Base-by-base conservation (phyloP, 768 basidiomycete species). In the Serpula lacrymans region DNA sequence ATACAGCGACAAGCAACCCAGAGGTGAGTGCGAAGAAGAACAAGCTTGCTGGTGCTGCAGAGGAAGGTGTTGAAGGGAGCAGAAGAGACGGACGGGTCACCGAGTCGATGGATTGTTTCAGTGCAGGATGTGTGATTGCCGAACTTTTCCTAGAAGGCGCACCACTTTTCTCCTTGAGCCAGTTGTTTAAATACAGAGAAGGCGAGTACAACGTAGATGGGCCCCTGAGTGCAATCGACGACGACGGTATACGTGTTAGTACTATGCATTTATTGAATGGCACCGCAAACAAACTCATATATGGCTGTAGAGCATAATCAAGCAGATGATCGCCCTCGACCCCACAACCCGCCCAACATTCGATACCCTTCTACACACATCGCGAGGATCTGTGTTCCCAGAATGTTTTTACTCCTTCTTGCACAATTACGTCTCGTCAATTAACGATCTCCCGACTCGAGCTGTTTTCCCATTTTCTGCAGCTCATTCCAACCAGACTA, bases 91-190 rank as follows among this genome's bases (percentile, higher is more conserved):
- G 82, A 2, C 82, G 74, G 50, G 84, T 97, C 18, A 94, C 92
- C 1, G 92, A 99, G 63, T 76, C 87, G 3, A 99, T 99, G 96
- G 96, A 99, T 59, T 87, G 93, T 37, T 99, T 98, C 55, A 91
- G 92, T 48, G 77, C 78, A 1, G 96, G 96, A 17, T 97, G 95
- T 58, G 93, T 97, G 11, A 78, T 98, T 25, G 91, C 93, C 1
- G 96, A 99, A 62, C 72, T 99, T 47, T 98, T 96, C 68, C 70
- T 93, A 44, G 96, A 99, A 57, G 96, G 96, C 2, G 83, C 88
- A 0, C 88, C 88, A 3, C 71, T 96, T 38, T 98, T 98, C 68
- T 91, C 88, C 1, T 73, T 99, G 35, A 92, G 90, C 58, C 94
- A 97, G 56, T 67, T 99, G 41, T 97, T 89, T 75, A 92, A 93